Evolutionary conservation across 2,329 filamentous ascomycete genomes (phyloP).

Genomic region (Sclerotinia trifoliorum): DNA sequence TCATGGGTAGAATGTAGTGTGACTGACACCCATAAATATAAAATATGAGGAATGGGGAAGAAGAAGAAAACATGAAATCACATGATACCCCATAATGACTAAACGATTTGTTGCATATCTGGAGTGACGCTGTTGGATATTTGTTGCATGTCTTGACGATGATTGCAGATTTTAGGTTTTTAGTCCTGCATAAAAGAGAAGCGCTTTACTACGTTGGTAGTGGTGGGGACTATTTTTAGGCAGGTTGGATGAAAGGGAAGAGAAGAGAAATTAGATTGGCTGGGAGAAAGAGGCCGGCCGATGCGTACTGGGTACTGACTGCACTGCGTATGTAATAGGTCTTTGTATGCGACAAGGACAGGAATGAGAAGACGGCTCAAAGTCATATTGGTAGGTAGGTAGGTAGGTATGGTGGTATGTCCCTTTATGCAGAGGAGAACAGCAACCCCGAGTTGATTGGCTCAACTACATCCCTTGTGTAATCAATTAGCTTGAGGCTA

Average conservation of each 20-base stretch:
- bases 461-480: neutral
- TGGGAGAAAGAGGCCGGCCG: neutral
- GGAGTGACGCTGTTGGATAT: conserved; percentile 15
- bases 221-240: conserved; percentile 1
- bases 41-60: neutral
- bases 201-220: neutral
- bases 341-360: neutral
- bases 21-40: neutral
- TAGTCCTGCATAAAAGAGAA: conserved; percentile 4
- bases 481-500: neutral
- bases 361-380: neutral
- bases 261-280: neutral
- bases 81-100: neutral
- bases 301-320: no score
- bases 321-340: no score
- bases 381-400: neutral
- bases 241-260: neutral
- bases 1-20: neutral
- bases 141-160: conserved; percentile 14
- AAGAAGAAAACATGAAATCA: neutral
- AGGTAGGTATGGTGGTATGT: no score
- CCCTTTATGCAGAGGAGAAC: neutral
- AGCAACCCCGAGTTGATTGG: conserved; percentile 1
- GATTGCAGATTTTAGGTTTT: neutral
- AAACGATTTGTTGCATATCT: conserved; percentile 23